Conservation (phyloP, 345 rosid species). For the Citrus medica region DNA sequence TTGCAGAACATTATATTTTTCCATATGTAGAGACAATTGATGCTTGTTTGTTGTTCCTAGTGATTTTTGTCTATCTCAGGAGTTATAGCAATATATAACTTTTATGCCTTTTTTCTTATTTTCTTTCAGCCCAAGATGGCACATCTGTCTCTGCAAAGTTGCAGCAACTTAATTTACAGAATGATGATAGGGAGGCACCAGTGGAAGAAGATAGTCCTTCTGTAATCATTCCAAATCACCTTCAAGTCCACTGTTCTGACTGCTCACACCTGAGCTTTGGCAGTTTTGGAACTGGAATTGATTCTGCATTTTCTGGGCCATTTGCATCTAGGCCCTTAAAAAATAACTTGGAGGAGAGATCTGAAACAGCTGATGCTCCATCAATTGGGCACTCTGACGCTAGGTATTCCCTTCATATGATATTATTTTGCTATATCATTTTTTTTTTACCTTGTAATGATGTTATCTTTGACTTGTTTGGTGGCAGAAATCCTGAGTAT, state of each 20-base stretch:
- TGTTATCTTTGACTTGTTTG: background rate
- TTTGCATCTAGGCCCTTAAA: constrained; percentile 52
- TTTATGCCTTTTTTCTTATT: constrained; percentile 1
- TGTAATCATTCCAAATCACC: constrained; percentile 91
- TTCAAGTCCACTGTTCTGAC: constrained; percentile 74
- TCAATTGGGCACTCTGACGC: constrained; percentile 52
- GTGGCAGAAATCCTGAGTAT: constrained; percentile 64
- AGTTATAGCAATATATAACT: constrained; percentile 1
- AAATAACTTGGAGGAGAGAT: constrained; percentile 53
- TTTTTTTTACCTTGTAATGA: background rate
- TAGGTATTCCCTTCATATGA: constrained; percentile 42
- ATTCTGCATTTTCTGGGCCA: constrained; percentile 43
- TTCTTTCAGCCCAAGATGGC: constrained; percentile 60
- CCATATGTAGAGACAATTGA: background rate
- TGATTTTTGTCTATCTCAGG: constrained; percentile 4
- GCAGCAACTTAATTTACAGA: constrained; percentile 54
- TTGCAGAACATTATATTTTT: background rate
- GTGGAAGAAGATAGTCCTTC: constrained; percentile 69
- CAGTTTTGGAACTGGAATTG: constrained; percentile 71
- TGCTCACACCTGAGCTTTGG: constrained; percentile 97
- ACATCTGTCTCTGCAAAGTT: constrained; percentile 47
- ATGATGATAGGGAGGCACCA: constrained; percentile 43
- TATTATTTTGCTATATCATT: background rate
- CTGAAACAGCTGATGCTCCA: constrained; percentile 50
- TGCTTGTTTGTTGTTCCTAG: background rate